These are phyloP conservation scores for Suillus subluteus DNA, from an alignment of 768 basidiomycete species.

Conservation along the genomic window DNA sequence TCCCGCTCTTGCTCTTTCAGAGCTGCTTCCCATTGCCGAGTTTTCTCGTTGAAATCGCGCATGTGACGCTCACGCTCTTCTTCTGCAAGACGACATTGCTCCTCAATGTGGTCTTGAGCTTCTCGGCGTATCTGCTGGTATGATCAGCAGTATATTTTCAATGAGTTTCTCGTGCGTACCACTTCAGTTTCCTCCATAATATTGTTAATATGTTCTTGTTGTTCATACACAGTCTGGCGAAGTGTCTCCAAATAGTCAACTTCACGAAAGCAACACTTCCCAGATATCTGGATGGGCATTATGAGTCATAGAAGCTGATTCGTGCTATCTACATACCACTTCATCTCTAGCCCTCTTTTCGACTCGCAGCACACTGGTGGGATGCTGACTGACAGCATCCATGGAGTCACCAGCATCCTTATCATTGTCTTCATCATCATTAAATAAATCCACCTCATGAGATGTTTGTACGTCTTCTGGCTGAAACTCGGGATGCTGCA, in stretches of 20 bases:
- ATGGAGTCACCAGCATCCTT: background rate
- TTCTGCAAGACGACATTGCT: too few species aligned
- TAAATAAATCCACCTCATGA: background rate
- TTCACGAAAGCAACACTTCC: slow-evolving; percentile 6
- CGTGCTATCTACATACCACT: background rate
- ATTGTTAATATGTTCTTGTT: too few species aligned
- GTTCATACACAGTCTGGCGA: slow-evolving; percentile 3
- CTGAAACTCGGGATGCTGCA: background rate
- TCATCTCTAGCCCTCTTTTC: background rate
- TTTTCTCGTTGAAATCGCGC: too few species aligned
- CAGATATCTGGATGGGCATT: background rate
- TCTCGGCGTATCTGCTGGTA: background rate
- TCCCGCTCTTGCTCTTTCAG: too few species aligned
- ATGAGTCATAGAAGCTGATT: background rate
- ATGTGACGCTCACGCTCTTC: too few species aligned
- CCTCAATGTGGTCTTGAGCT: too few species aligned
- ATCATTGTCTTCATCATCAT: background rate
- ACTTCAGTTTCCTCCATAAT: too few species aligned
- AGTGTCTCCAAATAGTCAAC: slow-evolving; percentile 7
- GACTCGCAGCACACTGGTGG: background rate
- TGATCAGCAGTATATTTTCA: background rate
- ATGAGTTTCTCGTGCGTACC: too few species aligned
- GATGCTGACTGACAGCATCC: background rate
- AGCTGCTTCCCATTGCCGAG: too few species aligned
- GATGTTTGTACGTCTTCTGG: slow-evolving; percentile 8